These are phyloP conservation scores for Cardamine resedifolia DNA, from an alignment of 345 rosid genomes.

Conservation along the genomic window DNA sequence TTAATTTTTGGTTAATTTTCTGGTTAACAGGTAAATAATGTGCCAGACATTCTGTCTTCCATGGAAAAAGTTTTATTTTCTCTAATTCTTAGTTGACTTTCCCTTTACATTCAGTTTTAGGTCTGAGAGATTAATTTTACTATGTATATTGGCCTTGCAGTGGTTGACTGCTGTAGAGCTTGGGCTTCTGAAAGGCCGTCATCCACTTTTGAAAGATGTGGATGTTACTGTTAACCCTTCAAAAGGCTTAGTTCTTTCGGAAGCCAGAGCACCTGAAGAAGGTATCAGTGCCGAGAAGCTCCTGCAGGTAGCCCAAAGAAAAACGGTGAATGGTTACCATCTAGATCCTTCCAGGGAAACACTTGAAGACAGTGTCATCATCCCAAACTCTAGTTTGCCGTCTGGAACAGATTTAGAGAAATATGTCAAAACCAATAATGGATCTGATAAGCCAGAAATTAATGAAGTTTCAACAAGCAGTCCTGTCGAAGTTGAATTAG, in stretches of 20 bases:
- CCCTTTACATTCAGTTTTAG: slow-evolving; percentile 1
- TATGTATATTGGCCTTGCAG: slow-evolving; percentile 48
- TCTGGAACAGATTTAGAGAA: slow-evolving; percentile 36
- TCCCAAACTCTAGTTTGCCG: slow-evolving; percentile 26
- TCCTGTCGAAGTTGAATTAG: slow-evolving; percentile 46
- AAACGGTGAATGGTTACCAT: slow-evolving; percentile 47
- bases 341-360: slow-evolving; percentile 38
- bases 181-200: slow-evolving; percentile 95
- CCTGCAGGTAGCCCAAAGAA: slow-evolving; percentile 41
- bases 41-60: slow-evolving; percentile 15
- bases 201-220: slow-evolving; percentile 85
- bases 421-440: slow-evolving; percentile 34
- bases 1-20: not conserved
- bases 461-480: slow-evolving; percentile 37
- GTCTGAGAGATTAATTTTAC: slow-evolving; percentile 25
- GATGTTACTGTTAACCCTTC: slow-evolving; percentile 75
- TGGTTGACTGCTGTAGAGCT: slow-evolving; percentile 95
- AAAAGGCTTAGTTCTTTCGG: slow-evolving; percentile 53
- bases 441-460: slow-evolving; percentile 38
- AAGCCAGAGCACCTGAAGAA: slow-evolving; percentile 46
- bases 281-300: slow-evolving; percentile 41
- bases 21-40: not conserved
- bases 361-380: slow-evolving; percentile 41
- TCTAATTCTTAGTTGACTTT: not conserved
- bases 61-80: not conserved